Evolutionary conservation across 306 rosid species (phyloP).

Genomic region (Malus sieversii): DNA sequence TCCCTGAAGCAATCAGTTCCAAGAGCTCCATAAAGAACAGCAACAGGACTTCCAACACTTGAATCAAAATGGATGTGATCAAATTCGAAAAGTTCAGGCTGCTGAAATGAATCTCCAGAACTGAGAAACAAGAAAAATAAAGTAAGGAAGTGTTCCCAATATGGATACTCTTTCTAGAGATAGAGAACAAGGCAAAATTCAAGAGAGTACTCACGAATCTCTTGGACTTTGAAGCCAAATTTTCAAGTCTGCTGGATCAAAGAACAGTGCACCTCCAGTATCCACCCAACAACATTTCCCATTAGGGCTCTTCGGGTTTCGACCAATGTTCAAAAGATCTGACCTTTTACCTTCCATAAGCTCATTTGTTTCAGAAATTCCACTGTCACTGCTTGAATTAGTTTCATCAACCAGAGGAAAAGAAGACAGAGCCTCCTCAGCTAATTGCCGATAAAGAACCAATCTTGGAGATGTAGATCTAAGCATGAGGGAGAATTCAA

Average conservation of each 20-base stretch:
- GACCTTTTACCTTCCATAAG: conserved; percentile 19
- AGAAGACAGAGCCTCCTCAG: conserved; percentile 71
- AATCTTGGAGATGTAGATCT: conserved; percentile 87
- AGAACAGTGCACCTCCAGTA: conserved; percentile 60
- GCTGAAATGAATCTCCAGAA: conserved; percentile 49
- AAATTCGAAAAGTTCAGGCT: conserved; percentile 76
- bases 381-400: conserved; percentile 22
- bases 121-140: conserved; percentile 30
- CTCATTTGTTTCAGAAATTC: conserved; percentile 19
- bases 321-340: conserved; percentile 43
- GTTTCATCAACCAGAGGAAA: conserved; percentile 60
- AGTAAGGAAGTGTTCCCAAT: neutral
- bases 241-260: conserved; percentile 43
- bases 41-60: conserved; percentile 53
- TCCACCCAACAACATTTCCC: conserved; percentile 94
- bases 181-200: neutral
- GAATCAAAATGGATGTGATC: conserved; percentile 82
- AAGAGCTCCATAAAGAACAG: conserved; percentile 86
- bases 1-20: conserved; percentile 79
- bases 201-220: conserved; percentile 37
- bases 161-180: neutral
- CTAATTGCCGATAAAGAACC: conserved; percentile 75
- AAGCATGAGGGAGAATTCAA: conserved; percentile 72
- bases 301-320: conserved; percentile 34
- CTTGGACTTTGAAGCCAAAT: conserved; percentile 44